Conservation (phyloP, 352 stramenopile species). For the Globisporangium cederbergense region DNA sequence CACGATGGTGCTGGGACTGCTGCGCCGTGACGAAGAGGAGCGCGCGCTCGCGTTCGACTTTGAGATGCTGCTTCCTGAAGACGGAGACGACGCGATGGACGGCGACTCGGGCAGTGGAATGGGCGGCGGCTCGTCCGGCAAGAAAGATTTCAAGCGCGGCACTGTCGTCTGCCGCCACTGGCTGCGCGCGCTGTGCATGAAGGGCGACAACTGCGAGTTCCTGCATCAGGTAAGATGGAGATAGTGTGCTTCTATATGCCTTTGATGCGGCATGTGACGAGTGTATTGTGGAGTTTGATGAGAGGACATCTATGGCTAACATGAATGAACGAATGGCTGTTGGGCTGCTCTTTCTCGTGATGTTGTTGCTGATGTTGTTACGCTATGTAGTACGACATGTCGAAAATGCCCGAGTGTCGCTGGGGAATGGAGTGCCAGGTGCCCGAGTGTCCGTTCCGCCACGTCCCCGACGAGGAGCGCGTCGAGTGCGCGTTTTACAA, state of each 20-base stretch:
- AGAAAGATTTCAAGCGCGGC: conserved; percentile 89
- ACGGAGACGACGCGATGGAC: conserved; percentile 55
- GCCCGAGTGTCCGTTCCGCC: conserved; percentile 95
- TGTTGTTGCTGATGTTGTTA: background rate
- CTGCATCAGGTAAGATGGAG: conserved; percentile 68
- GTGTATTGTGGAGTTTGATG: background rate
- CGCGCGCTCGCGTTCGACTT: conserved; percentile 81
- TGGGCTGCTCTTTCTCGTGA: background rate
- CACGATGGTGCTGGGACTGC: conserved; percentile 70
- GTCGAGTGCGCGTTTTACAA: conserved; percentile 98
- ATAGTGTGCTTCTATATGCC: background rate
- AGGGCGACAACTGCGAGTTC: conserved; percentile 96
- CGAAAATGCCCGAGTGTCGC: conserved; percentile 96
- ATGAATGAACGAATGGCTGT: conserved; percentile 6
- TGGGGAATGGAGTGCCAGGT: conserved; percentile 97
- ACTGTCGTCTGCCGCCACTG: conserved; percentile 98
- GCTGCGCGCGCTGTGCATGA: conserved; percentile 97
- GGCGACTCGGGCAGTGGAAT: conserved; percentile 33
- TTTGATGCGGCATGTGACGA: background rate
- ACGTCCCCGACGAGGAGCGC: conserved; percentile 94
- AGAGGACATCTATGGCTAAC: background rate
- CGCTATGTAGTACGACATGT: conserved; percentile 90
- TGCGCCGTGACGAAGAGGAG: conserved; percentile 81
- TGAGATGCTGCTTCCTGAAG: conserved; percentile 67
- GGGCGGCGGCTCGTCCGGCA: conserved; percentile 40